Evolutionary conservation across 2,329 filamentous ascomycete species (phyloP).

Genomic region (Trichoderma sp.): DNA sequence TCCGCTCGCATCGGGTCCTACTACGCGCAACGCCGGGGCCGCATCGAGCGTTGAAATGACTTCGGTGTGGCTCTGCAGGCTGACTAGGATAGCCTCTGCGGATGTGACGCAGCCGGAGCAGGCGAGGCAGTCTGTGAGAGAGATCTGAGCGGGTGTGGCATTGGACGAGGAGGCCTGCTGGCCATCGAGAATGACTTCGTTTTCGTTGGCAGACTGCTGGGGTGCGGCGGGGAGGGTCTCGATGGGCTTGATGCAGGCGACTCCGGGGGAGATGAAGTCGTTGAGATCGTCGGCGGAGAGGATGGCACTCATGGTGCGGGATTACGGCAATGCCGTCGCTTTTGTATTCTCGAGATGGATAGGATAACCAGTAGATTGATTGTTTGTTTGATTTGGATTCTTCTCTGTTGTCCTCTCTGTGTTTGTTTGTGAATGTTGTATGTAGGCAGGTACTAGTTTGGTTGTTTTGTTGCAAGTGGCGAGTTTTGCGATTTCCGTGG

Average conservation of each 20-base stretch:
- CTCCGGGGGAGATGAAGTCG: constrained; percentile 96
- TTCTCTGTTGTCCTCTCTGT: background rate
- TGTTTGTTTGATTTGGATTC: background rate
- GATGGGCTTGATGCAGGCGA: constrained; percentile 96
- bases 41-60: constrained; percentile 80
- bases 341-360: background rate
- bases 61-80: constrained; percentile 88
- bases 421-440: background rate
- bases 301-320: constrained; percentile 81
- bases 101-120: constrained; percentile 98
- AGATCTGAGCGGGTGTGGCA: constrained; percentile 80
- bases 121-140: constrained; percentile 92
- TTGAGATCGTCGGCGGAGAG: constrained; percentile 95
- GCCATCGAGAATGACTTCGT: constrained; percentile 94
- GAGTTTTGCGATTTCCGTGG: constrained; percentile 4
- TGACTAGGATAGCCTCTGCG: constrained; percentile 94
- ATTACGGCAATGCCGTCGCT: constrained; percentile 17
- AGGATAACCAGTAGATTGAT: background rate
- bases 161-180: constrained; percentile 54
- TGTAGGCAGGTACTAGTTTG: background rate
- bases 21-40: constrained; percentile 49
- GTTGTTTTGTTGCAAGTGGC: background rate
- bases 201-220: constrained; percentile 45
- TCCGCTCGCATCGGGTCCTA: constrained; percentile 34
- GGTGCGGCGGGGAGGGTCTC: constrained; percentile 77